Evolutionary conservation across 2,329 filamentous ascomycete species (phyloP).

Genomic region (Hymenoscyphus linearis): DNA sequence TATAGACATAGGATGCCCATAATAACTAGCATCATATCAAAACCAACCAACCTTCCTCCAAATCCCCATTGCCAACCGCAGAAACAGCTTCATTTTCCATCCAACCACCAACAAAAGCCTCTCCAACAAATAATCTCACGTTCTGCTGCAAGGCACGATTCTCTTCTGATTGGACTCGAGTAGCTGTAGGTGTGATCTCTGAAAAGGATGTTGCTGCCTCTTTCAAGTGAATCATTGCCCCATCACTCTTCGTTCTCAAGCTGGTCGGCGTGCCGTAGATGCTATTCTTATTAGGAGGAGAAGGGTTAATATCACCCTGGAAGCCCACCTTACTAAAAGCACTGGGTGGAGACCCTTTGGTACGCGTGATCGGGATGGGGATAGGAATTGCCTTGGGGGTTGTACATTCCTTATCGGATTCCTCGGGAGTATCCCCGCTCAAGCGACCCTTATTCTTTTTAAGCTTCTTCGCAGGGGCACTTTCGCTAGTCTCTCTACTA

Average conservation of each 20-base stretch:
- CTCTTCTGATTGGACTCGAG: not conserved
- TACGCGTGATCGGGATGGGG: too few species aligned
- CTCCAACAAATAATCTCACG: not conserved
- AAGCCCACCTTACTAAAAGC: too few species aligned
- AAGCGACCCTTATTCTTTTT: not conserved
- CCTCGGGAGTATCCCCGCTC: not conserved
- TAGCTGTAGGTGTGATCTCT: not conserved
- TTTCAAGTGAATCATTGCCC: too few species aligned
- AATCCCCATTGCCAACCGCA: not conserved
- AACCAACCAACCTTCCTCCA: not conserved
- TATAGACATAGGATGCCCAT: too few species aligned
- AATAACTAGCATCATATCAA: conserved; percentile 2
- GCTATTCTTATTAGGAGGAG: too few species aligned
- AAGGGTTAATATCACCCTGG: too few species aligned
- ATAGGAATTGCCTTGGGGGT: too few species aligned
- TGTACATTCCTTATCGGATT: too few species aligned
- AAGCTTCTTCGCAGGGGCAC: not conserved
- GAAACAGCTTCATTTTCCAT: not conserved
- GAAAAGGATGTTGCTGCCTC: not conserved
- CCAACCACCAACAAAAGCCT: not conserved
- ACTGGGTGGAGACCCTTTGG: too few species aligned
- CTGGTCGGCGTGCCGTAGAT: too few species aligned
- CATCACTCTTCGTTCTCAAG: too few species aligned
- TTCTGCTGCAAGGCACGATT: not conserved
- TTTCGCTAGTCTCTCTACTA: not conserved